Percentiles rank a stretch among this genome's conserved stretches.
These are phyloP conservation scores for Pseudogymnoascus verrucosus DNA, from an alignment of 2,329 filamentous ascomycete species.

Conservation along the genomic window DNA sequence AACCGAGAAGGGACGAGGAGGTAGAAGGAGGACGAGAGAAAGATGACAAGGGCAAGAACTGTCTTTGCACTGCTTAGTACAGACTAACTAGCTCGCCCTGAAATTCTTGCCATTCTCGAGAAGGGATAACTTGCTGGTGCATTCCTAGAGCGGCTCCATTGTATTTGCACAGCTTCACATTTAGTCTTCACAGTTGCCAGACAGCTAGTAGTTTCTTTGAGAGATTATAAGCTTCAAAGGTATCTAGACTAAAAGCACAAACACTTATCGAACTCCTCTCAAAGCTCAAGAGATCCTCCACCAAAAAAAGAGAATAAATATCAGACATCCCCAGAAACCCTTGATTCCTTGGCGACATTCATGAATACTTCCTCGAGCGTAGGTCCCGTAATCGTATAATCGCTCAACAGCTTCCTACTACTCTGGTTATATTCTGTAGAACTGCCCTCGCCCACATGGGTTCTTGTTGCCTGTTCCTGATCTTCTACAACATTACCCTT, in stretches of 20 bases:
- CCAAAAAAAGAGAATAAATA: not conserved
- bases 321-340: constrained; percentile 11
- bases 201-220: not conserved
- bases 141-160: not conserved
- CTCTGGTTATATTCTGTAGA: not conserved
- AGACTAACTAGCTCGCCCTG: not conserved
- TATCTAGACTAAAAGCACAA: not conserved
- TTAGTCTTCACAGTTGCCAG: not conserved
- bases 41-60: too few species aligned
- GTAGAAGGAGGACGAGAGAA: too few species aligned
- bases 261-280: not conserved
- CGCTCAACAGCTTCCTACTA: constrained; percentile 14
- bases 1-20: too few species aligned
- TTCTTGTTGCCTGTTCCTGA: constrained; percentile 8
- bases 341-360: constrained; percentile 22
- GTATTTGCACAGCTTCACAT: not conserved
- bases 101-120: not conserved
- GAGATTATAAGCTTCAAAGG: not conserved
- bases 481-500: constrained; percentile 16
- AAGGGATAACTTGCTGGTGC: not conserved
- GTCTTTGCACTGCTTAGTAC: too few species aligned
- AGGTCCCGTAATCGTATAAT: constrained; percentile 22
- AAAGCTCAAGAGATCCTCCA: not conserved
- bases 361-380: constrained; percentile 25
- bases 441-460: constrained; percentile 11